Evolutionary conservation across 495 filamentous ascomycete genomes (phyloP), one percentile per base, ranked within the genome.

Genomic region (Penicillium mononematosum): DNA sequence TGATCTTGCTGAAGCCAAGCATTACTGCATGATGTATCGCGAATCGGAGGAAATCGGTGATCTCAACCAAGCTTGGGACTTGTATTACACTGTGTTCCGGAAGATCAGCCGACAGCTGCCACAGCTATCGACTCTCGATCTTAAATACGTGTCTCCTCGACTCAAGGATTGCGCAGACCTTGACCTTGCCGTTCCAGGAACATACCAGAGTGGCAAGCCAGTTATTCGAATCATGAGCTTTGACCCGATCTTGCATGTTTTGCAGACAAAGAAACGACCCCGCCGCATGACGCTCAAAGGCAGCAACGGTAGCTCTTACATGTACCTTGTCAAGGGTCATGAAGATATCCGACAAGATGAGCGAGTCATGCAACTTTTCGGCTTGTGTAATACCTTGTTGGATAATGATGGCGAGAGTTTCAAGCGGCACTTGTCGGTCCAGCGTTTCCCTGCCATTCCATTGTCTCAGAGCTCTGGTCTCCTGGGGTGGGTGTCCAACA

Each of bases 271-370:
- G 74, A 96, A 99, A 67, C 85, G 92, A 29, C 94, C 94, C 4
- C 82, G 94, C 50, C 92, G 93, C 69, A 83, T 98, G 61, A 92
- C 86, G 44, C 84, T 95, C 56, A 85, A 86, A 66, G 94, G 92
- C 34, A 94, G 87, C 63, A 95, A 97, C 65, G 94, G 93, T 53
- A 84, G 76, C 46, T 79, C 82, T 12, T 96, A 98, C 75, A 86
- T 89, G 48, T 96, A 96, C 75, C 64, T 85, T 22, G 80, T 99
- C 65, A 99, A 99, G 75, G 94, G 94, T 10, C 95, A 98, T 63
- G 94, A 99, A 75, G 94, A 99, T 77, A 97, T 97, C 60, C 84
- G 94, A 55, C 94, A 99, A 74, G 94, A 99, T 67, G 94, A 99
- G 70, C 88, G 94, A 75, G 93, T 98, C 52, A 99, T 99, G 94